Conservation (phyloP, 2,329 filamentous ascomycete species). For the Ceratocystis huliohia region DNA sequence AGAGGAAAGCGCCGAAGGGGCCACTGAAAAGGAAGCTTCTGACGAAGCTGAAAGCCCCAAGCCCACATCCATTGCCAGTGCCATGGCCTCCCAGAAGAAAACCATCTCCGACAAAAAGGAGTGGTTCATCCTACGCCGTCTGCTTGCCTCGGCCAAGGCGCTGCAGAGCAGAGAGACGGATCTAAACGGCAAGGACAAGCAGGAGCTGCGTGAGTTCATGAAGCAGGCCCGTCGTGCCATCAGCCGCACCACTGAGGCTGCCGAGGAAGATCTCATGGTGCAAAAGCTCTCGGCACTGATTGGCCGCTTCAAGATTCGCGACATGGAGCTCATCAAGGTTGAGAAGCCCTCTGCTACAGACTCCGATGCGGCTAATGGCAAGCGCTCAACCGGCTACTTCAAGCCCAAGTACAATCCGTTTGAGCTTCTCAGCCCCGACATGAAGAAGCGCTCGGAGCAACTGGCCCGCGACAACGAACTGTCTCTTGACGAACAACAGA, state of each 20-base stretch:
- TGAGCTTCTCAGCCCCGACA: constrained; percentile 6
- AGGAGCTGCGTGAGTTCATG: constrained; percentile 60
- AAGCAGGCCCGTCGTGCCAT: constrained; percentile 52
- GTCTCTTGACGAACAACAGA: constrained; percentile 38
- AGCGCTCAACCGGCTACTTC: neutral
- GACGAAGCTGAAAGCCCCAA: constrained; percentile 23
- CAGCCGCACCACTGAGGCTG: constrained; percentile 27
- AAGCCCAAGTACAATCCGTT: constrained; percentile 20
- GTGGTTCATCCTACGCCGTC: constrained; percentile 33
- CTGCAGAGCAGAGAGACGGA: constrained; percentile 35
- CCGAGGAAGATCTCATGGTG: constrained; percentile 38
- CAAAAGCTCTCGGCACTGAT: constrained; percentile 42
- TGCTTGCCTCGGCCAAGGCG: constrained; percentile 46
- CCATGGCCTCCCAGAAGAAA: constrained; percentile 26
- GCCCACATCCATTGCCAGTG: constrained; percentile 25
- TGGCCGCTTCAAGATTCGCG: constrained; percentile 33
- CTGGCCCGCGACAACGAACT: constrained; percentile 29
- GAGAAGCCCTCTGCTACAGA: constrained; percentile 1
- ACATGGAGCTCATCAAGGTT: constrained; percentile 21
- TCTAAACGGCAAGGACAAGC: constrained; percentile 59
- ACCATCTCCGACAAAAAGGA: constrained; percentile 24
- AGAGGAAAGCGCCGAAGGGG: constrained; percentile 27
- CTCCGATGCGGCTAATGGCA: constrained; percentile 11
- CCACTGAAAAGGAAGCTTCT: constrained; percentile 26
- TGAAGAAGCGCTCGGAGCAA: constrained; percentile 26